Evolutionary conservation across 345 rosid species (phyloP).

Genomic region (Salix udensis): DNA sequence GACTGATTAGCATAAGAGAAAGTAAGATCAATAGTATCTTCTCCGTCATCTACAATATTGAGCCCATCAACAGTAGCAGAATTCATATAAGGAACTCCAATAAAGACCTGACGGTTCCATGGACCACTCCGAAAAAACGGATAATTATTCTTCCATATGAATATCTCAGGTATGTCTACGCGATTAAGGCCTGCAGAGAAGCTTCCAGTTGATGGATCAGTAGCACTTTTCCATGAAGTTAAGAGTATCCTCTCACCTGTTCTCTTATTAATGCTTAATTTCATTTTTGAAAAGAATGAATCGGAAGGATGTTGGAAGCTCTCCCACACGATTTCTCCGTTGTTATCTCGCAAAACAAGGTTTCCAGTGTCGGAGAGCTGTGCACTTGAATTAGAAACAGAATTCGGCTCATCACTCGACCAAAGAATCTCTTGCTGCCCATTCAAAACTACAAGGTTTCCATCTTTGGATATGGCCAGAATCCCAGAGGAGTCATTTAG

Average conservation of each 20-base stretch:
- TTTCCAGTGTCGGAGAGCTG: conserved; percentile 49
- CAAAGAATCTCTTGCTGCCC: conserved; percentile 34
- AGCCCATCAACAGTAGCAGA: conserved; percentile 29
- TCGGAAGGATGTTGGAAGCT: conserved; percentile 45
- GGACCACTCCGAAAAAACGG: conserved; percentile 49
- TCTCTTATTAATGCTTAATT: conserved; percentile 12
- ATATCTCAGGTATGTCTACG: conserved; percentile 25
- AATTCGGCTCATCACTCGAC: conserved; percentile 38
- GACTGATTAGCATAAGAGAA: conserved; percentile 8
- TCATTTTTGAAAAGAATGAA: conserved; percentile 36
- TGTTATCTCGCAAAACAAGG: conserved; percentile 35
- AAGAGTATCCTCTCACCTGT: conserved; percentile 25
- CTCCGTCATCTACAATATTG: conserved; percentile 17
- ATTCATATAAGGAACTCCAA: conserved; percentile 27
- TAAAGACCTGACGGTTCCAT: conserved; percentile 46
- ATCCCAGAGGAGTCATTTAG: conserved; percentile 24
- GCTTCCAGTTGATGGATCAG: conserved; percentile 47
- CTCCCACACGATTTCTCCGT: conserved; percentile 39
- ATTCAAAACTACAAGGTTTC: conserved; percentile 37
- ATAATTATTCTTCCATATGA: conserved; percentile 37
- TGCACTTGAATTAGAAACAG: conserved; percentile 19
- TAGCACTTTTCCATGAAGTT: conserved; percentile 45
- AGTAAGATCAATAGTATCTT: conserved; percentile 20
- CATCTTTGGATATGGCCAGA: conserved; percentile 33
- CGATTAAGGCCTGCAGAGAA: conserved; percentile 32